These are phyloP conservation scores for Juglanconis sp. DNA, from an alignment of 2,329 filamentous ascomycete species.

Conservation along the genomic window DNA sequence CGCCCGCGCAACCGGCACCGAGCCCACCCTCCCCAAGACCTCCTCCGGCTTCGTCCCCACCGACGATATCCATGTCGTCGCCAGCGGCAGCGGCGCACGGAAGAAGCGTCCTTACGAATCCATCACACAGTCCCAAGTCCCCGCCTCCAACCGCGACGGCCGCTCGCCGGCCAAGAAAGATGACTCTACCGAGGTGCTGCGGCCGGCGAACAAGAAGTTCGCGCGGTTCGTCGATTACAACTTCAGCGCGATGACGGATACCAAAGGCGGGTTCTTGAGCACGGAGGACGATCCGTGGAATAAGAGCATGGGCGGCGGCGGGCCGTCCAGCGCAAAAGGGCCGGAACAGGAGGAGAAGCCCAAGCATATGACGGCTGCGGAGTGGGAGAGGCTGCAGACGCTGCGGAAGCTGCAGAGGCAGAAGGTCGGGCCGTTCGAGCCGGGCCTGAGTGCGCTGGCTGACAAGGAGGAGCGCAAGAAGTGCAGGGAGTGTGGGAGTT, in stretches of 20 bases:
- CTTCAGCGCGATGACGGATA: conserved; percentile 96
- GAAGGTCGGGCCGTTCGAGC: conserved; percentile 82
- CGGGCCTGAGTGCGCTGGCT: conserved; percentile 72
- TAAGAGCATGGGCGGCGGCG: conserved; percentile 58
- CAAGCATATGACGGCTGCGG: conserved; percentile 80
- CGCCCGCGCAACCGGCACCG: conserved; percentile 41
- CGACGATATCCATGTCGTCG: conserved; percentile 55
- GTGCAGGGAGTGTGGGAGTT: conserved; percentile 76
- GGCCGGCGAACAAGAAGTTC: conserved; percentile 76
- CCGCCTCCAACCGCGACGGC: conserved; percentile 67
- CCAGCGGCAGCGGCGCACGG: not conserved
- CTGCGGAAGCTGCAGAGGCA: conserved; percentile 68
- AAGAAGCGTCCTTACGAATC: conserved; percentile 67
- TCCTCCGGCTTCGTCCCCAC: conserved; percentile 71
- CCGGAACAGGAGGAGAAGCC: conserved; percentile 63
- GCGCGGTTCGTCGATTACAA: conserved; percentile 96
- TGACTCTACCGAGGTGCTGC: conserved; percentile 44
- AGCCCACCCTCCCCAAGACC: conserved; percentile 43
- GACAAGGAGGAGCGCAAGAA: conserved; percentile 64
- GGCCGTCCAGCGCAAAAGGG: conserved; percentile 33
- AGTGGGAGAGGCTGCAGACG: conserved; percentile 85
- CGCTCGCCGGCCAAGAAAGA: conserved; percentile 42
- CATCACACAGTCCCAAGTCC: conserved; percentile 52
- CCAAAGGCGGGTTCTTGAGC: conserved; percentile 92
- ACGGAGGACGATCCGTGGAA: conserved; percentile 89